Percentiles rank a stretch among this genome's conserved stretches.
phyloP scores from a whole-genome alignment of 2,329 filamentous ascomycete species.

The Fusarium nelsonii region DNA sequence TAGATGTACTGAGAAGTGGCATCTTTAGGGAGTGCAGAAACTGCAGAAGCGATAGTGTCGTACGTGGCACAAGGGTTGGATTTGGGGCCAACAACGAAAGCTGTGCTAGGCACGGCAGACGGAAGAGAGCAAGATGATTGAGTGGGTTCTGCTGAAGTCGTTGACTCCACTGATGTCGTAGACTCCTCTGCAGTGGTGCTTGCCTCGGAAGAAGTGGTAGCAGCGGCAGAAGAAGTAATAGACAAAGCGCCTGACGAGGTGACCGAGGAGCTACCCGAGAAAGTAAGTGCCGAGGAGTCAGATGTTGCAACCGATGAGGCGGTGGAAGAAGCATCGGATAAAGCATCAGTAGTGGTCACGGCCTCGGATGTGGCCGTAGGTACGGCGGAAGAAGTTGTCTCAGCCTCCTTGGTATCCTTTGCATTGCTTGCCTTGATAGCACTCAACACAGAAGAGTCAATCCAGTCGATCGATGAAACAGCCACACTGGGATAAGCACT shows the following conservation, averaged over 20 bases:
- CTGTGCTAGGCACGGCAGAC: conserved; percentile 43
- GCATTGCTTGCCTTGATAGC: conserved; percentile 40
- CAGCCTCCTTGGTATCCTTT: conserved; percentile 17
- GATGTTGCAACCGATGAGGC: not conserved
- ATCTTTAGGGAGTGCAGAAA: conserved; percentile 47
- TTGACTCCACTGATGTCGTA: not conserved
- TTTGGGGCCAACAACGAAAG: conserved; percentile 56
- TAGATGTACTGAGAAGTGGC: conserved; percentile 57
- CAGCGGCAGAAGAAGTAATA: not conserved
- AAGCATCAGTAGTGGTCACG: not conserved
- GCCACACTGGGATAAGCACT: conserved; percentile 22
- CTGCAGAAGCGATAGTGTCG: conserved; percentile 57
- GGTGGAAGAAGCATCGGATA: too few species aligned
- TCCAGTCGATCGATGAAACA: conserved; percentile 34
- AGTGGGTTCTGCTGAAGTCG: conserved; percentile 12
- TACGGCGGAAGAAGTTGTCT: not conserved
- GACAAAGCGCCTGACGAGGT: not conserved
- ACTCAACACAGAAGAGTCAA: conserved; percentile 36
- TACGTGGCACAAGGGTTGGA: conserved; percentile 57
- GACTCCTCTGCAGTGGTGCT: not conserved
- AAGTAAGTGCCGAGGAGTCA: not conserved
- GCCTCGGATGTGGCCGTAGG: not conserved
- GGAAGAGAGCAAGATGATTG: conserved; percentile 23
- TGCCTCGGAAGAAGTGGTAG: too few species aligned
- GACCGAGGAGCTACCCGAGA: not conserved